A percentile compares a stretch with the other conserved stretches of the same genome.
phyloP scores from a whole-genome alignment of 495 filamentous ascomycete genomes.

The Aspergillus bridgeri region DNA sequence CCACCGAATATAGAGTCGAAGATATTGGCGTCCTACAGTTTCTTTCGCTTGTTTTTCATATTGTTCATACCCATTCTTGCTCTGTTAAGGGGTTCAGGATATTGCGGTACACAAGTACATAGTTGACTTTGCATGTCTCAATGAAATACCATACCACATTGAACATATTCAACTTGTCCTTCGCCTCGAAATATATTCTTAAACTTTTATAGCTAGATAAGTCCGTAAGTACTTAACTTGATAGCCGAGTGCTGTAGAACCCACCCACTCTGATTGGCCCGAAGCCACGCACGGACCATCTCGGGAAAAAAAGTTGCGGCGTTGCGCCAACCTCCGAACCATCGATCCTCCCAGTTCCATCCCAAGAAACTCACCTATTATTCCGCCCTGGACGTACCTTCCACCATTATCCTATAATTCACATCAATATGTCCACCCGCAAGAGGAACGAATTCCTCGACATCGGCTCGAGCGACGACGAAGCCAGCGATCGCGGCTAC shows the following conservation, averaged over 20 bases:
- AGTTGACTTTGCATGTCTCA: slow-evolving; percentile 12
- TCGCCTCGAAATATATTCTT: no score
- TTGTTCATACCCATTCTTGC: slow-evolving; percentile 22
- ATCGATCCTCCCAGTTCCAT: no score
- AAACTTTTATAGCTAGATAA: no score
- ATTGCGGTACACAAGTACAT: slow-evolving; percentile 15
- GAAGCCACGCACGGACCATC: slow-evolving; percentile 15
- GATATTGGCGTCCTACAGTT: slow-evolving; percentile 11
- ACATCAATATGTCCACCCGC: slow-evolving; percentile 55
- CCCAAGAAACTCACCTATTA: slow-evolving; percentile 1
- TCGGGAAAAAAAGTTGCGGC: slow-evolving; percentile 19
- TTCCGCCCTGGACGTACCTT: no score
- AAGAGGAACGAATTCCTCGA: slow-evolving; percentile 77
- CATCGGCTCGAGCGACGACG: slow-evolving; percentile 61
- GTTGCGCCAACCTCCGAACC: background rate
- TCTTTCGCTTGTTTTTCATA: background rate
- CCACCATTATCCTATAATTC: background rate
- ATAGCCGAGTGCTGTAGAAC: no score
- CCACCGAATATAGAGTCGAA: slow-evolving; percentile 1
- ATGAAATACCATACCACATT: background rate
- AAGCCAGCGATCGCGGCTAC: slow-evolving; percentile 56
- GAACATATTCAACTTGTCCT: background rate
- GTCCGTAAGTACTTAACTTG: no score
- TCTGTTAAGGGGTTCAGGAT: slow-evolving; percentile 8
- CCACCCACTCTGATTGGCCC: slow-evolving; percentile 9